A percentile compares a stretch with the other conserved stretches of the same genome.
Conservation (phyloP, 768 basidiomycete genomes). For the Trametes cingulata region DNA sequence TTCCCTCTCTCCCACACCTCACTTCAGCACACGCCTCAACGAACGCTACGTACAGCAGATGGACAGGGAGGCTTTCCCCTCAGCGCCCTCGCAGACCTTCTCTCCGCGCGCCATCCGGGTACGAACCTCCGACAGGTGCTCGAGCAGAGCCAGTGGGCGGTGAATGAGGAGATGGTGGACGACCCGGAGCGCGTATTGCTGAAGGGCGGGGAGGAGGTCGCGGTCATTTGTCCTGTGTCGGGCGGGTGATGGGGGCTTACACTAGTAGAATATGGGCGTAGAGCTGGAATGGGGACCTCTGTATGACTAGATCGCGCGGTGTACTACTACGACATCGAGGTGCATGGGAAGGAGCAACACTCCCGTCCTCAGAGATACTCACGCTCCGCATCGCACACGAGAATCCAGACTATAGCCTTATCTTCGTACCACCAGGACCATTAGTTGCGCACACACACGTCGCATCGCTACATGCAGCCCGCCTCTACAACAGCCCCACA, state of each 20-base stretch:
- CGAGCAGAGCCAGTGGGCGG: constrained; percentile 70
- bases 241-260: constrained; percentile 56
- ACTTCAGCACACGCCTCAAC: too few species aligned
- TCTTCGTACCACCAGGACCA: too few species aligned
- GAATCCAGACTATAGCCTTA: too few species aligned
- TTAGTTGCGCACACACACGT: too few species aligned
- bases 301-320: too few species aligned
- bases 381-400: too few species aligned
- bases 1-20: background rate
- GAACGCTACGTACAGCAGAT: too few species aligned
- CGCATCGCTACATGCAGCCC: background rate
- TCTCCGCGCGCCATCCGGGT: constrained; percentile 55
- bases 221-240: constrained; percentile 80
- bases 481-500: too few species aligned
- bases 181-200: constrained; percentile 50
- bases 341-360: too few species aligned
- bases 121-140: constrained; percentile 55
- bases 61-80: constrained; percentile 44
- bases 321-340: too few species aligned
- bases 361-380: too few species aligned
- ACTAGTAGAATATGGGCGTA: background rate
- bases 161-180: constrained; percentile 78
- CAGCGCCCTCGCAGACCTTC: constrained; percentile 48
- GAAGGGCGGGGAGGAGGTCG: constrained; percentile 74
- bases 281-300: too few species aligned